Conservation (phyloP, 192 early-diverging fungal genomes). For the Allomyces arbusculus region DNA sequence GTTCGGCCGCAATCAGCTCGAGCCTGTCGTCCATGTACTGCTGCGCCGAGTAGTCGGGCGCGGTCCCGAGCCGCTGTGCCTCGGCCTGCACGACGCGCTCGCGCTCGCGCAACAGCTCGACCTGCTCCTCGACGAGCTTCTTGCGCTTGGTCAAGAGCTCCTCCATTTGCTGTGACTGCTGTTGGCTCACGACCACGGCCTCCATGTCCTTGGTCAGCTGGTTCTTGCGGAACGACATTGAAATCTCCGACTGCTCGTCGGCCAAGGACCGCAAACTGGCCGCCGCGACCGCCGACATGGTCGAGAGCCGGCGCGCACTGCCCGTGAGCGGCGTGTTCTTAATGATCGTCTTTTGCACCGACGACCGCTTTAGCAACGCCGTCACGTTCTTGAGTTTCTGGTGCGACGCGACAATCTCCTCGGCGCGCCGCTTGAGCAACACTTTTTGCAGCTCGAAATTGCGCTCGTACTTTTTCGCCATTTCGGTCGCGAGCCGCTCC, state of each 20-base stretch:
- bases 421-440: constrained; percentile 30
- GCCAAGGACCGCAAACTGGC: background rate
- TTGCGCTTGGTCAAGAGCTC: constrained; percentile 26
- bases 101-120: constrained; percentile 24
- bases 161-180: constrained; percentile 20
- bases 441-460: constrained; percentile 29
- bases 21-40: constrained; percentile 35
- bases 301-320: background rate
- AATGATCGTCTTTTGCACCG: constrained; percentile 19
- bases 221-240: background rate
- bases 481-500: constrained; percentile 25
- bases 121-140: constrained; percentile 21
- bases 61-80: constrained; percentile 7
- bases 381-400: constrained; percentile 24
- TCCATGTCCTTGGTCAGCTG: constrained; percentile 1
- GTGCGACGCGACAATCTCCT: constrained; percentile 21
- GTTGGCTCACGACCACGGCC: background rate
- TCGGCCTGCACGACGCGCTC: constrained; percentile 18
- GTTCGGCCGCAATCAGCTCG: constrained; percentile 30
- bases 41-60: constrained; percentile 9
- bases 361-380: constrained; percentile 25
- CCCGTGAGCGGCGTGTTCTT: background rate
- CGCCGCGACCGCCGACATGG: background rate
- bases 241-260: background rate
- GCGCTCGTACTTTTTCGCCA: constrained; percentile 26